Base-by-base conservation (phyloP, 192 early-diverging fungal species). In the Backusella liffmaniae region DNA sequence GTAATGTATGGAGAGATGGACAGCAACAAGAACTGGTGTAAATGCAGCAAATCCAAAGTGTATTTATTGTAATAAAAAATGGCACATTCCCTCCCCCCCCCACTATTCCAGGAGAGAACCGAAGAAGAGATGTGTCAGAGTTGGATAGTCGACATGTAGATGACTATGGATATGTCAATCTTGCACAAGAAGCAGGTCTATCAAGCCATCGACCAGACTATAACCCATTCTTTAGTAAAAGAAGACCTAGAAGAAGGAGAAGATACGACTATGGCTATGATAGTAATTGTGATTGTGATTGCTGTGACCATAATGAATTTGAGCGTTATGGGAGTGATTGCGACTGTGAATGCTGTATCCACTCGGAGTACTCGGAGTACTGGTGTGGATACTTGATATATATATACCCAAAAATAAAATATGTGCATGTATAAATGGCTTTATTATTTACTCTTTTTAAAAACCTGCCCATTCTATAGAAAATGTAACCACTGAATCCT, bases 391-490 rank as follows among this genome's bases (percentile, higher is more conserved):
- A 3, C 10, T 39, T 39, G 7, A 39, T 39, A 39, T 39, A 39
- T 0, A 39, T 36, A 36, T 36, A 39, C 2, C 37, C 9, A 39
- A 10, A 23, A 23, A 32, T 32, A 26, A 26, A 56, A 26, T 21
- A 56, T 10, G 21, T 35, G 23, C 18, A 1, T 35, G 18, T 35
- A 39, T 16, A 34, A 9, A 67, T 34, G 4, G 8, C 5, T 39
- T 68, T 41, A 21, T 39, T 34, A 4, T 16, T 39, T 69, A 69
- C 26, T 26, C 26, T 26, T 69, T 9, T 29, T 74, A 84, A 51
- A 85, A 85, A 1, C 87, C 87, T 35, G 88, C 87, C 88, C 86
- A 89, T 74, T 85, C 82, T 26, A 89, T 70, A 18, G 77, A 79
- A 69, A 79, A 82, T 39, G 77, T 70, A 13, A 84, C 26, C 13